Conservation (phyloP, 805 yeast species). For the Candida orba region DNA sequence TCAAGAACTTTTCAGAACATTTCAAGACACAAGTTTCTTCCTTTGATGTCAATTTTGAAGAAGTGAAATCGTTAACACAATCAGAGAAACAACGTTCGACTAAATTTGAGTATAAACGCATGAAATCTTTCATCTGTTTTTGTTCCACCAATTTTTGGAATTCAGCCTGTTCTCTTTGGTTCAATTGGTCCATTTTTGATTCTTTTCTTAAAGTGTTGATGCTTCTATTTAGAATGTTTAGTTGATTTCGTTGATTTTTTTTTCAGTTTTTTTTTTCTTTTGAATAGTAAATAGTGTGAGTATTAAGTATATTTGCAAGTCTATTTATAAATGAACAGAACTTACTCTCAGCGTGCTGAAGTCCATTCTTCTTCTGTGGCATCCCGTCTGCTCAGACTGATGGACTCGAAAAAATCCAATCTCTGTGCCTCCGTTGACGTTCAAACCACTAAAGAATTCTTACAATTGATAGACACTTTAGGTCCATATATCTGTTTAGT, state of each 20-base stretch:
- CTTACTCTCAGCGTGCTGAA: slow-evolving; percentile 61
- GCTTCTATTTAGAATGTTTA: not conserved
- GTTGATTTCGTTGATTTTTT: not conserved
- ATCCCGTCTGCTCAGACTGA: slow-evolving; percentile 57
- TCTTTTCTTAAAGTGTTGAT: not conserved
- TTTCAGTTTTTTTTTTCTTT: slow-evolving; percentile 17
- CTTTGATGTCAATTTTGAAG: slow-evolving; percentile 75
- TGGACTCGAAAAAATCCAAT: slow-evolving; percentile 77
- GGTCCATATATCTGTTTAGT: slow-evolving; percentile 91
- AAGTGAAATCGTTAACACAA: slow-evolving; percentile 97
- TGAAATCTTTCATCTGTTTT: slow-evolving; percentile 98
- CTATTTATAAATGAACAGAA: not conserved
- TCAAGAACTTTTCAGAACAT: slow-evolving; percentile 96
- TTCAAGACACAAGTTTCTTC: slow-evolving; percentile 82
- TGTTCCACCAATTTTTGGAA: slow-evolving; percentile 93
- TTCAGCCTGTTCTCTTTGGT: slow-evolving; percentile 93
- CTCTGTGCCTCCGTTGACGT: slow-evolving; percentile 95
- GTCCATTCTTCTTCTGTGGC: slow-evolving; percentile 77
- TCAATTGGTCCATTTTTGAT: slow-evolving; percentile 85
- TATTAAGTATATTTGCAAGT: too few species aligned
- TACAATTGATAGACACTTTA: slow-evolving; percentile 62
- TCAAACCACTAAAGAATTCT: slow-evolving; percentile 66
- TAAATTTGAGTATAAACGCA: slow-evolving; percentile 90
- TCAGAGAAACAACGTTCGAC: slow-evolving; percentile 96
- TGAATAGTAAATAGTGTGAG: too few species aligned